Conservation (phyloP, 2,329 filamentous ascomycete species). For the Aspergillus terreus region DNA sequence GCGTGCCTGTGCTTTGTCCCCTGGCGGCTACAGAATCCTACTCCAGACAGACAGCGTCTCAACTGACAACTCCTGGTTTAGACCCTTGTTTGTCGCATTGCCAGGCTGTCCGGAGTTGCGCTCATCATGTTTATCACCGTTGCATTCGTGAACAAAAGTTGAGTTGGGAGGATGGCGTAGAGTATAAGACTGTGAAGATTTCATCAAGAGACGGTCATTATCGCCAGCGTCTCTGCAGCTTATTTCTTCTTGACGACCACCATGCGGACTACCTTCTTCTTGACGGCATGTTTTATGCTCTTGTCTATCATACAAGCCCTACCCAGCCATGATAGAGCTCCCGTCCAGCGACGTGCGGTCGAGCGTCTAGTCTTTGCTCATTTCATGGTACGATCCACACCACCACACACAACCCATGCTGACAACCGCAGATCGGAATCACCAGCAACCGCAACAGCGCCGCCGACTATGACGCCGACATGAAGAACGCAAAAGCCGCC, state of each 20-base stretch:
- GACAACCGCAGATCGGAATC: conserved; percentile 40
- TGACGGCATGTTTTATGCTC: neutral
- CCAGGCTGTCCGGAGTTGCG: neutral
- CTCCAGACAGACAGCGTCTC: neutral
- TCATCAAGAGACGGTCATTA: neutral
- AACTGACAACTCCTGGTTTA: neutral
- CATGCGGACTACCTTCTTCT: neutral
- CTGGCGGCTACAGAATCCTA: neutral
- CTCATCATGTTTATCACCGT: neutral
- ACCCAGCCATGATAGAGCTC: neutral
- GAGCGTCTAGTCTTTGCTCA: conserved; percentile 9
- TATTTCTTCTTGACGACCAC: neutral
- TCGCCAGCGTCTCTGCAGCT: neutral
- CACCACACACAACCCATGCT: neutral
- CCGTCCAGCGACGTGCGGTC: neutral
- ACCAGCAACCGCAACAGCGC: conserved; percentile 41
- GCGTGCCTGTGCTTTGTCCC: neutral
- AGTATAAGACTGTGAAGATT: neutral
- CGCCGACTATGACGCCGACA: conserved; percentile 47
- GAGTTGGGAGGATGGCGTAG: neutral
- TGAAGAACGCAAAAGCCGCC: conserved; percentile 42
- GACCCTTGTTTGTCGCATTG: neutral
- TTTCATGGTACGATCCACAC: conserved; percentile 5
- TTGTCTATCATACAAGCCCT: conserved; percentile 2
- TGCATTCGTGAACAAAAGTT: neutral